These are phyloP conservation scores for Bacidia gigantensis DNA, from an alignment of 495 filamentous ascomycete species.

Conservation along the genomic window DNA sequence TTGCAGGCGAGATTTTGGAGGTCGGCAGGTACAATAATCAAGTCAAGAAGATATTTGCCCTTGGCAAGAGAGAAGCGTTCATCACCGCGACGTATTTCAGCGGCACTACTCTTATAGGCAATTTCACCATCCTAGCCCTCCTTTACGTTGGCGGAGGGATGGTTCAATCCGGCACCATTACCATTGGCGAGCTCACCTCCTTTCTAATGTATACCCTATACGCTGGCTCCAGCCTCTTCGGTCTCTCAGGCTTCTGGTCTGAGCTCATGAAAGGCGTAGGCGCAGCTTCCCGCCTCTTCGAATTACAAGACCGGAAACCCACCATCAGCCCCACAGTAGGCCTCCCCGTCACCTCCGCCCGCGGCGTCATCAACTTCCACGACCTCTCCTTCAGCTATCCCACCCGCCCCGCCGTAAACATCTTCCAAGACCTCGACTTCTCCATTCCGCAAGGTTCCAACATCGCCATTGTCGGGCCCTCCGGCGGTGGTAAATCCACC, in stretches of 20 bases:
- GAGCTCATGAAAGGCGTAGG: slow-evolving; percentile 98
- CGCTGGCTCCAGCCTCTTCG: slow-evolving; percentile 81
- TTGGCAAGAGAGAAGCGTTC: slow-evolving; percentile 73
- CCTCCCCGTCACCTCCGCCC: slow-evolving; percentile 59
- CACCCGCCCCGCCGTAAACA: slow-evolving; percentile 74
- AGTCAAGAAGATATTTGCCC: slow-evolving; percentile 76
- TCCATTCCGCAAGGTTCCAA: slow-evolving; percentile 85
- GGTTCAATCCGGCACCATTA: slow-evolving; percentile 74
- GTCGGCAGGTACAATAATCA: slow-evolving; percentile 82
- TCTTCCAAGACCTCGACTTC: slow-evolving; percentile 82
- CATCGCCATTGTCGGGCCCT: slow-evolving; percentile 91
- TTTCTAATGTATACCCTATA: slow-evolving; percentile 98
- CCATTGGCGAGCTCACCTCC: slow-evolving; percentile 82
- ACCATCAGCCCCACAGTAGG: slow-evolving; percentile 76
- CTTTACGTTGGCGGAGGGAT: slow-evolving; percentile 83
- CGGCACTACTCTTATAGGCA: slow-evolving; percentile 73
- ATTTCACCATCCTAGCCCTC: slow-evolving; percentile 88
- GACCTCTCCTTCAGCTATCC: slow-evolving; percentile 82
- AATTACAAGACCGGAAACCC: slow-evolving; percentile 84
- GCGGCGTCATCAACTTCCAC: slow-evolving; percentile 74
- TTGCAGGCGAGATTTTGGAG: slow-evolving; percentile 83
- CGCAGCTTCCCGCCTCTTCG: slow-evolving; percentile 86
- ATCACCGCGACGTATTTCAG: slow-evolving; percentile 89
- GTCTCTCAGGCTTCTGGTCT: slow-evolving; percentile 88
- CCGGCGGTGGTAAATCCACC: slow-evolving; percentile 88